Base-by-base conservation (phyloP, 164 flowering plant species). In the Chloranthus sessilifolius region DNA sequence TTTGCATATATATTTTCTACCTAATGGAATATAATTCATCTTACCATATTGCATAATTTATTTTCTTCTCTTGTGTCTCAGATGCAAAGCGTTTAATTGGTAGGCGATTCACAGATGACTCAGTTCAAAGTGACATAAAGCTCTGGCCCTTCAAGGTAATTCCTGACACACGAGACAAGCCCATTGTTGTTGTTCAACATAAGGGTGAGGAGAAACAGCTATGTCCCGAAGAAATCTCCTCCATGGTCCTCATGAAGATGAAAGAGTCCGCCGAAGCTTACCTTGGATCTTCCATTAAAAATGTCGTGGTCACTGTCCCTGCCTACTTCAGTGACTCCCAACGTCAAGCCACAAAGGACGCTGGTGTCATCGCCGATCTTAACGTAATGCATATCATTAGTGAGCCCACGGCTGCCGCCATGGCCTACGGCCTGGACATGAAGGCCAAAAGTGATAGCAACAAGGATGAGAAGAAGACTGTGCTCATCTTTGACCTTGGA, bases 401-500 rank as follows among this genome's bases (percentile, higher is more conserved):
- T 43, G 85, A 80, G 56, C 85, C 85, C 9, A 80, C 85, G 0
- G 85, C 85, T 8, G 85, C 85, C 29, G 85, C 85, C 28, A 80
- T 80, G 58, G 85, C 85, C 16, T 79, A 79, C 31, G 85, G 85
- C 43, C 77, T 79, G 35, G 81, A 79, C 68, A 78, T 77, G 66
- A 78, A 80, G 63, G 80, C 83, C 1, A 59, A 69, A 9, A 77
- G 77, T 36, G 74, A 58, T 11, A 83, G 83, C 15, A 30, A 11
- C n/a, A n/a, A n/a, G n/a, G n/a, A n/a, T n/a, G n/a, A n/a, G n/a
- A 83, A 80, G 73, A 77, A 80, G 76, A 76, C 76, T 59, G 87
- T 81, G 0, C 60, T 81, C 30, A 78, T 81, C 58, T 81, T 79
- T 47, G 84, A 79, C 51, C 81, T 79, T 55, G 84, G 84, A 48